These are phyloP conservation scores for Trichomonascaceae sp. DNA, from an alignment of 1,139 yeast species.

Conservation along the genomic window DNA sequence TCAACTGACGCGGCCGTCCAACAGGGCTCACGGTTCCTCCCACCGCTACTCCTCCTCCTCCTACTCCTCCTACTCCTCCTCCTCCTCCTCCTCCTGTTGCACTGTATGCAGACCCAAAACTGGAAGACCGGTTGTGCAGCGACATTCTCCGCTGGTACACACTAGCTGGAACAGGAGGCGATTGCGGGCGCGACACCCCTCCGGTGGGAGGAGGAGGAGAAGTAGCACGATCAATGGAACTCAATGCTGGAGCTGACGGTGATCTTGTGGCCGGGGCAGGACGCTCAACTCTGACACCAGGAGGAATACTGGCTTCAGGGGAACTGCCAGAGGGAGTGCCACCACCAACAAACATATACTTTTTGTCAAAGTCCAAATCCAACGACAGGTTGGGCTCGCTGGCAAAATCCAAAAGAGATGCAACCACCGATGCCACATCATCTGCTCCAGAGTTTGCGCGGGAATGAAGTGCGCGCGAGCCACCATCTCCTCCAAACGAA, in stretches of 20 bases:
- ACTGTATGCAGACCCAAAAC: background rate
- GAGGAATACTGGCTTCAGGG: background rate
- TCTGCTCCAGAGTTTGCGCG: background rate
- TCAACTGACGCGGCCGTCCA: background rate
- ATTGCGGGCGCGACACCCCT: background rate
- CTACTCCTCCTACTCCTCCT: background rate
- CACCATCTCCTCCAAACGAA: background rate
- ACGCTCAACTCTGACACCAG: background rate
- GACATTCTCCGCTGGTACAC: background rate
- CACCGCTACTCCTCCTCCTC: background rate
- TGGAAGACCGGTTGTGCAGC: background rate
- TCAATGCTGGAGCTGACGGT: too few relatives aligned
- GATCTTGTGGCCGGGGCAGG: background rate
- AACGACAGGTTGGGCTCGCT: slow-evolving; percentile 6
- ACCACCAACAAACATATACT: slow-evolving; percentile 5
- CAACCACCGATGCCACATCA: background rate
- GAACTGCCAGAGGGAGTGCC: slow-evolving; percentile 1
- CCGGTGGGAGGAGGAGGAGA: background rate
- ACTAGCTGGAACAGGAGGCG: too few relatives aligned
- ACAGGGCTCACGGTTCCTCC: background rate
- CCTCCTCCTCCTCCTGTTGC: background rate
- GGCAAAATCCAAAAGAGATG: slow-evolving; percentile 4
- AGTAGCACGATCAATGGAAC: too few relatives aligned
- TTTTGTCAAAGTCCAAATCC: slow-evolving; percentile 7
- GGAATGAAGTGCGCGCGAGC: background rate